phyloP scores from a whole-genome alignment of 2,329 filamentous ascomycete species.

The Aspergillus pseudonomiae region DNA sequence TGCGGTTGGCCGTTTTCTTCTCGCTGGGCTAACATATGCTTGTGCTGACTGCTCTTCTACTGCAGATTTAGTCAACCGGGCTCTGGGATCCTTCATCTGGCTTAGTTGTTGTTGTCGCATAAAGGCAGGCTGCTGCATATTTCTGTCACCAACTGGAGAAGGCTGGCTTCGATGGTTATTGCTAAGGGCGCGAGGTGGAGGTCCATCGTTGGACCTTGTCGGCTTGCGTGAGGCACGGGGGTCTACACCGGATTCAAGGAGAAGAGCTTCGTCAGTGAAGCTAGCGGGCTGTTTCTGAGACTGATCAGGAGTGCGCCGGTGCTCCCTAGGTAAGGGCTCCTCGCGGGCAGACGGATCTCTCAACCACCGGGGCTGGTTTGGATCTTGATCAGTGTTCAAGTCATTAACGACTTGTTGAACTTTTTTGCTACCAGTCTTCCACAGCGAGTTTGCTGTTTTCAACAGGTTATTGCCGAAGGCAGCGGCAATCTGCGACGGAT shows the following conservation, averaged over 20 bases:
- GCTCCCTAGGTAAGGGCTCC: constrained; percentile 22
- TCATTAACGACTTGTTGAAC: constrained; percentile 91
- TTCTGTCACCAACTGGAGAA: constrained; percentile 27
- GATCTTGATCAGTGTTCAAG: constrained; percentile 72
- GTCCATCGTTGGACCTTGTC: constrained; percentile 27
- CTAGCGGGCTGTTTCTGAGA: constrained; percentile 23
- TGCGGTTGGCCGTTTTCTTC: constrained; percentile 66
- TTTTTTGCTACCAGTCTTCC: constrained; percentile 93
- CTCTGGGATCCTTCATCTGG: constrained; percentile 52
- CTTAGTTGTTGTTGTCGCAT: constrained; percentile 57
- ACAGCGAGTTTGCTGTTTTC: constrained; percentile 92
- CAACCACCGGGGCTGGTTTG: constrained; percentile 94
- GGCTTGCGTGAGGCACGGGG: constrained; percentile 30
- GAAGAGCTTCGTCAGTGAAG: constrained; percentile 62
- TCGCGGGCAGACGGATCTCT: constrained; percentile 60
- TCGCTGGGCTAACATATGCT: constrained; percentile 83
- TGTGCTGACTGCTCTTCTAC: constrained; percentile 80
- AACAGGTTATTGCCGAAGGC: constrained; percentile 81
- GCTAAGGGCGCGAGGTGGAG: constrained; percentile 21
- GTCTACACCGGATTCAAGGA: constrained; percentile 36
- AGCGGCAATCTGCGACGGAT: constrained; percentile 78
- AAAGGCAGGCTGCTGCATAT: constrained; percentile 49
- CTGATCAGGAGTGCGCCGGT: constrained; percentile 24
- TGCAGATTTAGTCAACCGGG: constrained; percentile 70
- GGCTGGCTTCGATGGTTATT: constrained; percentile 26